Percentiles rank a stretch among this genome's conserved stretches.
Evolutionary conservation across 2,329 filamentous ascomycete species (phyloP).

Genomic region (Penicillium sp.): DNA sequence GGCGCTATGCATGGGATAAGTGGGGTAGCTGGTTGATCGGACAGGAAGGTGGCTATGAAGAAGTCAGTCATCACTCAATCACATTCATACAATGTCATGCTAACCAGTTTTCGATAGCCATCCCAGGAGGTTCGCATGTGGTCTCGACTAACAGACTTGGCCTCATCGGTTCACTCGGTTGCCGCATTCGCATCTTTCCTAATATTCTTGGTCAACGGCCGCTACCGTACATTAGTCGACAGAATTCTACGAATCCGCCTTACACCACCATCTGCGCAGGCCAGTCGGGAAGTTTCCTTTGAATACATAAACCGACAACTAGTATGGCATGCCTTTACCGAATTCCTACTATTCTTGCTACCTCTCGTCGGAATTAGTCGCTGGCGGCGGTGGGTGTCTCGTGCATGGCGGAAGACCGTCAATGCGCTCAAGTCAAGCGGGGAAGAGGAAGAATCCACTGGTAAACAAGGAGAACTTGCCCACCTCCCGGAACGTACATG

Average conservation of each 20-base stretch:
- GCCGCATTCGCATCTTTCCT: slow-evolving; percentile 84
- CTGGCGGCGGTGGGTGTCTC: slow-evolving; percentile 86
- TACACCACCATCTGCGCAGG: slow-evolving; percentile 79
- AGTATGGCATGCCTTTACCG: slow-evolving; percentile 99
- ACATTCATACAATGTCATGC: not conserved
- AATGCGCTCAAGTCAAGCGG: slow-evolving; percentile 56
- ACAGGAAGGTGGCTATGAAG: slow-evolving; percentile 72
- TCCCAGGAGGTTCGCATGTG: slow-evolving; percentile 57
- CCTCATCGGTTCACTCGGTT: slow-evolving; percentile 74
- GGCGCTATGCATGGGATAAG: slow-evolving; percentile 85
- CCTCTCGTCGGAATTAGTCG: slow-evolving; percentile 92
- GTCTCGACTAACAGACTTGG: slow-evolving; percentile 66
- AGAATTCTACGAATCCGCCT: slow-evolving; percentile 80
- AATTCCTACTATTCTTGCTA: slow-evolving; percentile 96
- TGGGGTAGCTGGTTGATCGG: slow-evolving; percentile 86
- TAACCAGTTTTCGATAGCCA: slow-evolving; percentile 35
- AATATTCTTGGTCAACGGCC: slow-evolving; percentile 85
- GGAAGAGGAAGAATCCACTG: slow-evolving; percentile 52
- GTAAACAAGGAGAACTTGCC: slow-evolving; percentile 68
- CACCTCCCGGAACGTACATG: slow-evolving; percentile 93
- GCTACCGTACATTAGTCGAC: slow-evolving; percentile 88
- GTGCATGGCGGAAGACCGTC: slow-evolving; percentile 81
- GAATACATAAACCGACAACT: slow-evolving; percentile 97
- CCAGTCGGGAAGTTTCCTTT: slow-evolving; percentile 89
- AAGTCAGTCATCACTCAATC: slow-evolving; percentile 32